Base-by-base conservation (phyloP, 2,329 filamentous ascomycete genomes). In the Penicillium palitans region DNA sequence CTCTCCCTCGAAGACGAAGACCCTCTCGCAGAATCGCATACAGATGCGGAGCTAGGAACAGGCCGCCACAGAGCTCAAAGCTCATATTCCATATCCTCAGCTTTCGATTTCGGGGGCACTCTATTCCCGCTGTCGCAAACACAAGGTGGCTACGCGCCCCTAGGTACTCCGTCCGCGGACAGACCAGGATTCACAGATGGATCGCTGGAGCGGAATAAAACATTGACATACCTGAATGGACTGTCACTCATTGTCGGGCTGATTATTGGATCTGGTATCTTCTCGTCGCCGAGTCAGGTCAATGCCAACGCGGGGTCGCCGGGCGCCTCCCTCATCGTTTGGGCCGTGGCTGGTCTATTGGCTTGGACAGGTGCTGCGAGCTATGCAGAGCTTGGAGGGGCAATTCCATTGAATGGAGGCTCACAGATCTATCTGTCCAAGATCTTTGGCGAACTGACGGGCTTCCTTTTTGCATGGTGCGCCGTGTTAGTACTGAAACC, bases 351-450 rank as follows among this genome's bases (percentile, higher is more conserved):
- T 3, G 93, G 93, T n/a, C 72, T 97, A 21, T 80, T 99, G 61
- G 93, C 93, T 2, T 99, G 95, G 93, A 99, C 95, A 0, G 93
- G 95, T 10, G 93, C 91, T 0, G 89, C 93, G 25, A 96, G 91
- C 67, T 99, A 96, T 76, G 95, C 95, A 4, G 95, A 99, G 78
- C 83, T 99, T 6, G 95, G 95, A 59, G 93, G 95, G 41, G 93
- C 95, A 0, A 98, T 99, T 63, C 95, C 95, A 6, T 79, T 99
- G 25, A 99, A 98, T 72, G 95, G 95, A 57, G 95, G 95, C 5
- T 85, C 95, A 17, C 95, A 98, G 75, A 88, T 96, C 2, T 99
- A 99, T 73, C 81, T 99, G 44, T 88, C 91, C 65, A 98, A 98
- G 78, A 99, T 96, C 59, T 96, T 97, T 74, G 93, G 93, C 54